These are phyloP conservation scores for Elsinoe australis DNA, from an alignment of 2,329 filamentous ascomycete species.

Conservation along the genomic window DNA sequence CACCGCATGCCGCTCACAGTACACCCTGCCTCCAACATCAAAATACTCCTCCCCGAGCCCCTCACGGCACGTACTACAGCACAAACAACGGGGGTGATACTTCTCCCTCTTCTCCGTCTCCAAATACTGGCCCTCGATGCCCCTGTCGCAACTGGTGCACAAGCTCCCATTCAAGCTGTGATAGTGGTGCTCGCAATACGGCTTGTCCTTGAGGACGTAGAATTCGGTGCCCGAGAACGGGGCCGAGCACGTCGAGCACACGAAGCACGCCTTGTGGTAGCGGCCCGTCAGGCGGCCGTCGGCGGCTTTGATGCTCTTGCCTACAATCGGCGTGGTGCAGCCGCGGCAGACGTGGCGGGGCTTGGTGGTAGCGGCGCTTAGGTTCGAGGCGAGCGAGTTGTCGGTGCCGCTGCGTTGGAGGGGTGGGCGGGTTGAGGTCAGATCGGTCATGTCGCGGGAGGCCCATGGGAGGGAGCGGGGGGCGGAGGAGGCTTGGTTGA, in stretches of 20 bases:
- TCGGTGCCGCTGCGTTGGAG: constrained; percentile 22
- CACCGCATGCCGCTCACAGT: constrained; percentile 81
- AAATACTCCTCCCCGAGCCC: constrained; percentile 81
- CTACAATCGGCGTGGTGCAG: constrained; percentile 68
- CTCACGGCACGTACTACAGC: constrained; percentile 67
- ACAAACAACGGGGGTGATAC: constrained; percentile 81
- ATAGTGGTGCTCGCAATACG: constrained; percentile 88
- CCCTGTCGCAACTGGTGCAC: constrained; percentile 68
- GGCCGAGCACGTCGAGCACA: constrained; percentile 72
- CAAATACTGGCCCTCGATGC: constrained; percentile 90
- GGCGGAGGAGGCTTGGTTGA: constrained; percentile 13
- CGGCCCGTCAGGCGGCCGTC: constrained; percentile 86
- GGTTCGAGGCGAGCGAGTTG: constrained; percentile 15
- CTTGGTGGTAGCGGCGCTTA: constrained; percentile 38
- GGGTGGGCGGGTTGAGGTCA: constrained; percentile 16
- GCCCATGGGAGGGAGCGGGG: constrained; percentile 11
- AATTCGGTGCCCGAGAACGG: constrained; percentile 85
- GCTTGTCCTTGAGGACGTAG: constrained; percentile 79
- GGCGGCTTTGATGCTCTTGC: constrained; percentile 88
- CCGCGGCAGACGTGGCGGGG: constrained; percentile 62
- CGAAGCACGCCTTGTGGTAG: constrained; percentile 93
- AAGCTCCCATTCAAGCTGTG: constrained; percentile 84
- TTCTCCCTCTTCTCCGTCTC: constrained; percentile 72
- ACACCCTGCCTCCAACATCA: constrained; percentile 70
- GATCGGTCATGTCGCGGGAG: background rate